Conservation (phyloP, 2,329 filamentous ascomycete species). For the Pseudogymnoascus sp. region DNA sequence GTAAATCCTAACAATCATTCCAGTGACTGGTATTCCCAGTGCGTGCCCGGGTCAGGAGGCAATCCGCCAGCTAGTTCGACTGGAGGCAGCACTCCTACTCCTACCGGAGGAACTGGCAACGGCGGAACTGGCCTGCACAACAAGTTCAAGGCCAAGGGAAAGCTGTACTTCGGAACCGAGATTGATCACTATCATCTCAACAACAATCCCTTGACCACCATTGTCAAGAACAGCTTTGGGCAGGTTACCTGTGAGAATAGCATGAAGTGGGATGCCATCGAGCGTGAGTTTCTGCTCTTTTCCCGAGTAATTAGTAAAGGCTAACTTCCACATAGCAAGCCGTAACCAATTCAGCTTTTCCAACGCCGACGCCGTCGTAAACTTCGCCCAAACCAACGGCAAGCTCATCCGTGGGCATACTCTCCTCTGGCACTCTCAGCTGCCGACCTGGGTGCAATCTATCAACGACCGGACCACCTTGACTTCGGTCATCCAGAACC, state of each 20-base stretch:
- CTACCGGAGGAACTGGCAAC: slow-evolving; percentile 10
- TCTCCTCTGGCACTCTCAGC: slow-evolving; percentile 56
- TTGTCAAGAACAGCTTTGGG: slow-evolving; percentile 55
- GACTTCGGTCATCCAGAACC: slow-evolving; percentile 49
- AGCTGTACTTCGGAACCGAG: slow-evolving; percentile 55
- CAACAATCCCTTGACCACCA: slow-evolving; percentile 41
- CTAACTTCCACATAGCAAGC: slow-evolving; percentile 16
- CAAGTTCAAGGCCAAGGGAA: slow-evolving; percentile 54
- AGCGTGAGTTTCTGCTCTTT: slow-evolving; percentile 28
- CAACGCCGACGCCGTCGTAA: slow-evolving; percentile 49
- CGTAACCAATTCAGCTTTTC: slow-evolving; percentile 47
- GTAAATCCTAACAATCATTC: background rate
- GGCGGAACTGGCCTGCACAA: slow-evolving; percentile 41
- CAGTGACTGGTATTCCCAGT: slow-evolving; percentile 13
- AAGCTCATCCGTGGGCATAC: slow-evolving; percentile 59
- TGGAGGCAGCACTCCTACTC: background rate
- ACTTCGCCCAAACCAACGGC: slow-evolving; percentile 48
- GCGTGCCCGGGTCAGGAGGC: slow-evolving; percentile 9
- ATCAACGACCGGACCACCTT: slow-evolving; percentile 46
- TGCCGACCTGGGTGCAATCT: slow-evolving; percentile 50
- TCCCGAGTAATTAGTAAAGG: background rate
- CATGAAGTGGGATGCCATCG: slow-evolving; percentile 61
- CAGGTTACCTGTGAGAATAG: slow-evolving; percentile 61
- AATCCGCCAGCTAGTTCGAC: background rate
- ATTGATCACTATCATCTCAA: slow-evolving; percentile 47